Conservation (phyloP, 345 rosid species). For the Corchorus capsularis region DNA sequence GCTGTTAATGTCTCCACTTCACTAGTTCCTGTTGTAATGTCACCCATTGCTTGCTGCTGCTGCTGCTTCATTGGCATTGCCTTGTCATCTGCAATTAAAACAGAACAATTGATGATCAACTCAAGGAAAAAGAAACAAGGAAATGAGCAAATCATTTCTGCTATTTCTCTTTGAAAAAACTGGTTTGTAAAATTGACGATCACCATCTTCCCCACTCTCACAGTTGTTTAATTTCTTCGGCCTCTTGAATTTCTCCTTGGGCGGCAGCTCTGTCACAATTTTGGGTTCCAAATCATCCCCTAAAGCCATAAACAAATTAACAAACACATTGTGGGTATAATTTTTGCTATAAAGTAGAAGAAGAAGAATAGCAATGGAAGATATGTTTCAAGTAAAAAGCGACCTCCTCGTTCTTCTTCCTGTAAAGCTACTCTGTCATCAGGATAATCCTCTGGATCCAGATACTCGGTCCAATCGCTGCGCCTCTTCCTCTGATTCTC, state of each 20-base stretch:
- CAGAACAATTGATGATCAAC: background rate
- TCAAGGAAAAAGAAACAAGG: background rate
- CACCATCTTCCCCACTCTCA: constrained; percentile 13
- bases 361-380: background rate
- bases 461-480: constrained; percentile 64
- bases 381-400: background rate
- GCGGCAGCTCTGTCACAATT: constrained; percentile 59
- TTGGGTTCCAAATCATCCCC: constrained; percentile 38
- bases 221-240: constrained; percentile 46
- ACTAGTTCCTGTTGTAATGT: background rate
- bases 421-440: constrained; percentile 11
- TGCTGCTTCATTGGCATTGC: background rate
- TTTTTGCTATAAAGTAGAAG: background rate
- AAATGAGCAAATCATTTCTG: background rate
- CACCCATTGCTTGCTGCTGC: background rate
- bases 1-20: background rate
- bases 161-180: constrained; percentile 31
- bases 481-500: constrained; percentile 40
- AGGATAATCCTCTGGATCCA: constrained; percentile 32
- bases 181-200: constrained; percentile 30
- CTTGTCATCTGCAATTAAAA: constrained; percentile 6
- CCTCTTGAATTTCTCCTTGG: constrained; percentile 47
- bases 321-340: background rate
- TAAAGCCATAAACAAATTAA: background rate
- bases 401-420: constrained; percentile 35